These are phyloP conservation scores for Paspalum vaginatum DNA, from an alignment of 176 grass and related monocot genomes.

Conservation along the genomic window DNA sequence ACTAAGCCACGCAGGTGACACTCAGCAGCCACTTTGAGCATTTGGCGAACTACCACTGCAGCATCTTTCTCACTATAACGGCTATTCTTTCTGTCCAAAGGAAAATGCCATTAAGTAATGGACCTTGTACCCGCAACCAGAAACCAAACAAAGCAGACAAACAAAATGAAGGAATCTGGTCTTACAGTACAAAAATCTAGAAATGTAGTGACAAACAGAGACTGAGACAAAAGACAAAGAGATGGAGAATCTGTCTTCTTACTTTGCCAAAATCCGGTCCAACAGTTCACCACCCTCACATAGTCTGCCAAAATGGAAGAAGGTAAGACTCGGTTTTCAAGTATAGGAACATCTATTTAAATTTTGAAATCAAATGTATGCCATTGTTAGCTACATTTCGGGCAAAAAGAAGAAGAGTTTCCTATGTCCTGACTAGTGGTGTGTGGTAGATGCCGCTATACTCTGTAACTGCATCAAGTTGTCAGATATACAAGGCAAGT, in stretches of 20 bases:
- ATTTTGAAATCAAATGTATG: conserved; percentile 32
- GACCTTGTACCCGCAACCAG: neutral
- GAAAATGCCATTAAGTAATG: conserved; percentile 20
- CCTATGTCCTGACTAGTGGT: neutral
- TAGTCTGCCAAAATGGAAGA: conserved; percentile 69
- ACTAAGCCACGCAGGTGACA: conserved; percentile 97
- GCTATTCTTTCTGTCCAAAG: conserved; percentile 80
- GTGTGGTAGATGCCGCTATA: conserved; percentile 17
- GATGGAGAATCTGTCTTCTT: conserved; percentile 45
- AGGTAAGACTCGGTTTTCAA: conserved; percentile 34
- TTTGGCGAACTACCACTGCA: conserved; percentile 89
- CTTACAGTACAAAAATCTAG: conserved; percentile 25
- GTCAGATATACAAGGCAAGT: neutral
- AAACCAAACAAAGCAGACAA: conserved; percentile 20
- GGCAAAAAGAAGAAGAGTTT: conserved; percentile 5
- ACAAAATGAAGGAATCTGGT: conserved; percentile 21
- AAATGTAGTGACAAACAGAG: neutral
- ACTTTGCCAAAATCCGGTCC: conserved; percentile 95
- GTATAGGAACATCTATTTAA: conserved; percentile 22
- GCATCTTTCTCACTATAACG: conserved; percentile 99
- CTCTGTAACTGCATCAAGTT: conserved; percentile 9
- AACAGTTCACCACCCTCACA: conserved; percentile 99
- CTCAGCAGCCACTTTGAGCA: conserved; percentile 97
- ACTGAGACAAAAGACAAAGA: conserved; percentile 12
- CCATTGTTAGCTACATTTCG: neutral